Evolutionary conservation across 306 rosid species (phyloP).

Genomic region (Glycine tomentella): DNA sequence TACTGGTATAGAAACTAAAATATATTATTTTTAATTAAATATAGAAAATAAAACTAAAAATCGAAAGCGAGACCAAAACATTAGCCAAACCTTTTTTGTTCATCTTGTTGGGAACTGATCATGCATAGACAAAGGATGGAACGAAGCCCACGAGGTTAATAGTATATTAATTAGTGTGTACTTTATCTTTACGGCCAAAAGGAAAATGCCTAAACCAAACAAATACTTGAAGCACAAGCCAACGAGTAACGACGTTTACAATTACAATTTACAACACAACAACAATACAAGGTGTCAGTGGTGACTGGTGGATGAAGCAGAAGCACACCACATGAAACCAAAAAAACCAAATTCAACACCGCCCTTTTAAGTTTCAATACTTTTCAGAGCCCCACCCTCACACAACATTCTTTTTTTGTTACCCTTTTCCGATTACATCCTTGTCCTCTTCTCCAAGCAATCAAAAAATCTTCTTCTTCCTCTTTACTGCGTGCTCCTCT

Average conservation of each 20-base stretch:
- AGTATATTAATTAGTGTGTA: not conserved
- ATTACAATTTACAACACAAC: not conserved
- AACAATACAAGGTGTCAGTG: not conserved
- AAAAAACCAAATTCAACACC: slow-evolving; percentile 13
- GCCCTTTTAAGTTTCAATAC: not conserved
- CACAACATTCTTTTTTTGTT: not conserved
- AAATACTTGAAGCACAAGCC: slow-evolving; percentile 42
- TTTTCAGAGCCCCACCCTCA: not conserved
- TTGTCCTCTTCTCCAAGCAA: slow-evolving; percentile 35
- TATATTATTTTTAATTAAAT: too few relatives aligned
- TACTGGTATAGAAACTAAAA: too few relatives aligned
- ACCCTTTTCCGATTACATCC: slow-evolving; percentile 23
- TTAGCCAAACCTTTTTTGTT: too few relatives aligned
- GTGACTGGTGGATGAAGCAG: slow-evolving; percentile 33
- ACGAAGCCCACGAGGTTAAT: not conserved
- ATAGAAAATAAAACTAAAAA: too few relatives aligned
- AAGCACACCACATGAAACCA: slow-evolving; percentile 36
- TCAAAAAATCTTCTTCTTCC: not conserved
- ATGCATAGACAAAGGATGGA: not conserved
- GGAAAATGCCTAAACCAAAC: slow-evolving; percentile 2
- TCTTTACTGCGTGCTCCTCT: not conserved
- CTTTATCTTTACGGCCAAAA: not conserved
- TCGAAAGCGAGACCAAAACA: too few relatives aligned
- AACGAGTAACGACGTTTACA: slow-evolving; percentile 23
- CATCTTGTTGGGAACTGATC: not conserved